Evolutionary conservation across 192 early-diverging fungal species (phyloP).

Genomic region (Haplosporangium gracile): DNA sequence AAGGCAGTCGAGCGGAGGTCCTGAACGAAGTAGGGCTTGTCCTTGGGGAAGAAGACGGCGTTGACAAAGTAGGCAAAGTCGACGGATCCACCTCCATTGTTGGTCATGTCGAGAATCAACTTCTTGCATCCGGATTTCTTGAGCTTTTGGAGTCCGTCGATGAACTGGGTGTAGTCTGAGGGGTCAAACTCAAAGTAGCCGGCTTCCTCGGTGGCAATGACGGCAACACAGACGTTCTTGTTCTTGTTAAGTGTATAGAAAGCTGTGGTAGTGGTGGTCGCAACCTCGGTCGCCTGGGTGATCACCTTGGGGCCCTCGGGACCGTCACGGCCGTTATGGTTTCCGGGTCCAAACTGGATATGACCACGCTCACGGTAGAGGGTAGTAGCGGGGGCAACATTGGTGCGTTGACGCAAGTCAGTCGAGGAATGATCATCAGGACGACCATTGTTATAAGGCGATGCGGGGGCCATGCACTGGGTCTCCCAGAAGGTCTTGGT

Average conservation of each 20-base stretch:
- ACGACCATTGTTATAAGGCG: slow-evolving; percentile 26
- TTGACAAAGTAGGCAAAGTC: slow-evolving; percentile 57
- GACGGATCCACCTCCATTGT: slow-evolving; percentile 56
- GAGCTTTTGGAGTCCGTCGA: slow-evolving; percentile 38
- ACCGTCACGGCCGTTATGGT: slow-evolving; percentile 22
- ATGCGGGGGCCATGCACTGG: slow-evolving; percentile 28
- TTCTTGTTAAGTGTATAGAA: slow-evolving; percentile 37
- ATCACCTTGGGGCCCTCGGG: slow-evolving; percentile 11
- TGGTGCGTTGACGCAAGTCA: not conserved
- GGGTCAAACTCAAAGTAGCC: slow-evolving; percentile 31
- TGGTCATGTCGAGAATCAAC: slow-evolving; percentile 59
- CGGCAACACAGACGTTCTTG: slow-evolving; percentile 50
- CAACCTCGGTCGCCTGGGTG: slow-evolving; percentile 32
- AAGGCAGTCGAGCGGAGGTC: slow-evolving; percentile 27
- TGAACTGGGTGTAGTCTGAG: slow-evolving; percentile 34
- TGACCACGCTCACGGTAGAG: slow-evolving; percentile 45
- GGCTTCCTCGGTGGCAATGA: slow-evolving; percentile 48
- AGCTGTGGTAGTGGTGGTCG: slow-evolving; percentile 36
- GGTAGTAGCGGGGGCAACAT: slow-evolving; percentile 17
- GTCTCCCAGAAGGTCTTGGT: slow-evolving; percentile 48
- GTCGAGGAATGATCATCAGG: not conserved
- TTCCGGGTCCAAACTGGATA: slow-evolving; percentile 23
- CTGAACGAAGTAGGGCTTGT: slow-evolving; percentile 43
- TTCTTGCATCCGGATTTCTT: slow-evolving; percentile 46
- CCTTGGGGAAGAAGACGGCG: slow-evolving; percentile 46